Base-by-base conservation (phyloP, 495 filamentous ascomycete species). In the Elaphomyces granulatus region DNA sequence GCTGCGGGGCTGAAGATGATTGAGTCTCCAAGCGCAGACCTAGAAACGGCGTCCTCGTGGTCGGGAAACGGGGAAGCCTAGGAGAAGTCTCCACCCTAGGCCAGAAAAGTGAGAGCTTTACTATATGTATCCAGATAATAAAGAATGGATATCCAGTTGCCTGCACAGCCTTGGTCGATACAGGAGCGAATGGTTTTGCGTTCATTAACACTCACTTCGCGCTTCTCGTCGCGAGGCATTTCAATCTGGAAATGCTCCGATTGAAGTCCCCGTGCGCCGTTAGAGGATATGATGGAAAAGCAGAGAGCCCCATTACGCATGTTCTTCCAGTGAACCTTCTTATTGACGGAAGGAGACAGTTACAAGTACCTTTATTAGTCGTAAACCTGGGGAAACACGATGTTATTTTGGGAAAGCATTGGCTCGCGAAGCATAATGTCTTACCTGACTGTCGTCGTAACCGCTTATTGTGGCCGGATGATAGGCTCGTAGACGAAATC, bases 271-370 rank as follows among this genome's bases (percentile, higher is more conserved):
- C 14, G 14, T 6, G 9, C 19, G 4, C 15, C 1, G 21, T 60
- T 34, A 70, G 63, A n/a, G 53, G 64, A 68, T 19, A 59, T 60
- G 36, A 49, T 66, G 7, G 34, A 1, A 36, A 36, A 12, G 8
- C 12, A 15, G 15, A 9, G 20, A 8, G 9, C 10, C 23, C 18
- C 12, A 40, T 40, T 32, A 40, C 38, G 8, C 38, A 40, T 40
- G 14, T 20, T 3, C 30, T 40, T n/a, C 20, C 15, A 15, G 8
- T 34, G 7, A 34, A 10, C 3, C 38, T 40, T 14, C 30, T 32
- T 31, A 16, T 40, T n/a, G 14, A 40, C 32, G 23, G 7, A 8
- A 12, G 14, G 7, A 8, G 14, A 16, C 6, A 40, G 17, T 18
- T 40, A 8, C 12, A 30, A 8, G 21, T 37, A 8, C 26, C 23